Evolutionary conservation across 805 yeast genomes (phyloP), one percentile per base, ranked within the genome.

Genomic region (Kazachstania kunashirensis): DNA sequence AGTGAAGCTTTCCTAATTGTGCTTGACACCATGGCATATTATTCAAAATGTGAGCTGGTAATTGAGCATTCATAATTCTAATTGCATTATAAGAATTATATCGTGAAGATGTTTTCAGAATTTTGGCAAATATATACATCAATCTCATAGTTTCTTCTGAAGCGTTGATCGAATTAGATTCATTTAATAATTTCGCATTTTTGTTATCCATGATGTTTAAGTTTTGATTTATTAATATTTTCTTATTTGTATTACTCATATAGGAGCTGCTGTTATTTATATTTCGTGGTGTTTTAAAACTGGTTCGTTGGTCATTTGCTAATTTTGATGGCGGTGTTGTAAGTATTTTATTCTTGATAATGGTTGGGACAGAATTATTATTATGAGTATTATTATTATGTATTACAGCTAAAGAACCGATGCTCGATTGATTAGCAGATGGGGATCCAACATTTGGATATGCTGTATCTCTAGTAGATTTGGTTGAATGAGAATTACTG

Each of bases 21-120:
- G 86, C 73, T 33, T 84, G 68, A 10, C 86, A 94, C 84, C 92
- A 86, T 0, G 96, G 92, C 16, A 95, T 58, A 71, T 37, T 75
- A 65, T 40, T 70, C 64, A 56, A 79, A 83, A 33, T 65, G 50
- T 34, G 68, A 70, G 1, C 24, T 1, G 94, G 84, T 15, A 92
- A 63, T n/a, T 41, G 44, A 15, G 39, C 17, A 37, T 74, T 75
- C 21, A 89, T 63, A 2, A 75, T 62, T 38, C 89, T 61, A 8
- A 88, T 74, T 0, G 96, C 94, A 49, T 79, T 77, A 52, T 75
- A 76, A 46, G 94, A 83, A 50, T 88, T 92, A 57, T 72, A 88
- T 29, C 70, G 65, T 4, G 52, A 43, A 8, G 50, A 42, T 5
- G 49, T 34, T 26, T 46, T 47, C 19, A 47, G 26, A 14, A 49